Evolutionary conservation across 495 filamentous ascomycete genomes (phyloP), one percentile per base, ranked within the genome.

Genomic region (Tuber calosporum): DNA sequence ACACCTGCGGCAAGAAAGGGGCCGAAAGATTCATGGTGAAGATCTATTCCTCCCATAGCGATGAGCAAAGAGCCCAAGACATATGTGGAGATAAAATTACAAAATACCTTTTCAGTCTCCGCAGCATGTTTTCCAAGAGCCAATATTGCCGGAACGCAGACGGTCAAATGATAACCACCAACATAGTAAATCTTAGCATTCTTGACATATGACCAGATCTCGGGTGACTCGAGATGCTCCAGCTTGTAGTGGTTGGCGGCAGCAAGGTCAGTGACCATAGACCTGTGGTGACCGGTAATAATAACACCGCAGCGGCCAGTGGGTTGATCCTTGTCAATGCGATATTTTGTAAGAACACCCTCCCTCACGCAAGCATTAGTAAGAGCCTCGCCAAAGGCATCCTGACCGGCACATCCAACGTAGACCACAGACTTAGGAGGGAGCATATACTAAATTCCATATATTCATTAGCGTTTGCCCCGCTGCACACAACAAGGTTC

Each of bases 171-270:
- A 85, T 91, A 99, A 11, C 94, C 95, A 75, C 96, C 95, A 74
- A 99, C 89, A 77, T 94, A 99, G 88, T 90, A 97, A 78, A 90
- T 85, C 82, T 92, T 86, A 67, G 94, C 93, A 79, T 91, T 88
- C 88, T 97, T 89, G 69, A 94, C 96, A 11, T 95, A 87, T 62
- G 87, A 85, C 95, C 95, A 99, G 80, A 97, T 88, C 83, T 97
- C 87, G 68, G 92, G 91, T 82, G 88, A 88, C 88, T 97, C 91
- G 79, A 99, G 85, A 82, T 99, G 96, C 73, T 96, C 93, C 69
- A 97, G 83, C 85, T 95, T 93, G 85, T 99, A 98, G 85, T 92
- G 90, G 85, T 98, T 98, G 79, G 95, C 96, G 71, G 95, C 95
- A 74, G 89, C 96, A 62, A 99, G 89, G 82, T 99, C 93, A 72